These are phyloP conservation scores for Leccinum holopus DNA, from an alignment of 1,284 basidiomycete genomes.

Conservation along the genomic window DNA sequence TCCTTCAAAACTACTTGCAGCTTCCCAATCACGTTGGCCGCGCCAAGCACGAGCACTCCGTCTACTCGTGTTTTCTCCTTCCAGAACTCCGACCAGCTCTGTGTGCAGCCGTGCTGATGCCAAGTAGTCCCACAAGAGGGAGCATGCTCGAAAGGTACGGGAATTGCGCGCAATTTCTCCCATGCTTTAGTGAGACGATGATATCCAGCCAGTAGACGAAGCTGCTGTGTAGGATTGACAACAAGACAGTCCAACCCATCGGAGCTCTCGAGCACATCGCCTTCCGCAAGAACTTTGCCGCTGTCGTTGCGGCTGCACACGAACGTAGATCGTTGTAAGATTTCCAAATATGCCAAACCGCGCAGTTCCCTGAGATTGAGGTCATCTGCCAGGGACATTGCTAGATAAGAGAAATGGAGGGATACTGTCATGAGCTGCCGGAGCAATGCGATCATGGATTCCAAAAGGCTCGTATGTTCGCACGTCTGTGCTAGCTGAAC, in stretches of 20 bases:
- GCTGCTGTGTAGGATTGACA: slow-evolving; percentile 53
- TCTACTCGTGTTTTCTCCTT: slow-evolving; percentile 65
- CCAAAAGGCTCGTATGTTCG: slow-evolving; percentile 53
- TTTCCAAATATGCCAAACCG: slow-evolving; percentile 65
- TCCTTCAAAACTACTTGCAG: slow-evolving; percentile 58
- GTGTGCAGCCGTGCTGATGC: slow-evolving; percentile 66
- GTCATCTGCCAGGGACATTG: slow-evolving; percentile 68
- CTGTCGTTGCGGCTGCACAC: slow-evolving; percentile 32
- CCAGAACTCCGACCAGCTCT: slow-evolving; percentile 68
- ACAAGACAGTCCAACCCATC: slow-evolving; percentile 44
- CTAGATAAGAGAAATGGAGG: slow-evolving; percentile 62
- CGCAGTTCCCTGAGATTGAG: slow-evolving; percentile 53
- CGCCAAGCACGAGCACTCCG: slow-evolving; percentile 50
- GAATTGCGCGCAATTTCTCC: slow-evolving; percentile 56
- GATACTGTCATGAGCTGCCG: slow-evolving; percentile 56
- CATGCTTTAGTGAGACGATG: slow-evolving; percentile 61
- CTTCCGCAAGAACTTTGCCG: slow-evolving; percentile 23
- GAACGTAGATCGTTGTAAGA: slow-evolving; percentile 59
- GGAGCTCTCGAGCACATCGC: slow-evolving; percentile 32
- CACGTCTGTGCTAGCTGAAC: slow-evolving; percentile 65
- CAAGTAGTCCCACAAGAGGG: slow-evolving; percentile 60
- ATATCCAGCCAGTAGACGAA: slow-evolving; percentile 63
- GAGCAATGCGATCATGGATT: slow-evolving; percentile 56
- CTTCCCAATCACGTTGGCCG: slow-evolving; percentile 63
- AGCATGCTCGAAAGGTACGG: slow-evolving; percentile 59